Conservation (phyloP, 2,329 filamentous ascomycete genomes). For the Didymella glomerata region DNA sequence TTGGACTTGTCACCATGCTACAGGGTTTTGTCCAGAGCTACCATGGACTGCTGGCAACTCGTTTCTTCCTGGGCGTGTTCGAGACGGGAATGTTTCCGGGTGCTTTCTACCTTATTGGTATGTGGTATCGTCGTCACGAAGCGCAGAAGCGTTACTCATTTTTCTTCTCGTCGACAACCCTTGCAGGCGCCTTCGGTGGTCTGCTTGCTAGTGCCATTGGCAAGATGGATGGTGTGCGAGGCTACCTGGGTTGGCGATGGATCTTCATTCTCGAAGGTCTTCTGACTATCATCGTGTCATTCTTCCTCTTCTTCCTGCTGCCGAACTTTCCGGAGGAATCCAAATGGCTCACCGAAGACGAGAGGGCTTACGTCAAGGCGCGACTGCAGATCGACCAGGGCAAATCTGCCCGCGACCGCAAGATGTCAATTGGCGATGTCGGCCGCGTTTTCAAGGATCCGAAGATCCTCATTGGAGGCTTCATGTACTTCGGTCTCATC, state of each 20-base stretch:
- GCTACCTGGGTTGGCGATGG: slow-evolving; percentile 72
- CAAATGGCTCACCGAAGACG: slow-evolving; percentile 58
- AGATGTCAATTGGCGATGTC: slow-evolving; percentile 55
- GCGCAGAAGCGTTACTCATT: slow-evolving; percentile 92
- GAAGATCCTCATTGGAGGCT: slow-evolving; percentile 59
- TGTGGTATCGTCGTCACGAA: slow-evolving; percentile 89
- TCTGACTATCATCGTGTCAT: slow-evolving; percentile 55
- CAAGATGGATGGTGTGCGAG: slow-evolving; percentile 78
- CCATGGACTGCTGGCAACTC: slow-evolving; percentile 75
- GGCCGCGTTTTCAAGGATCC: slow-evolving; percentile 58
- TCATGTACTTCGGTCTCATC: slow-evolving; percentile 62
- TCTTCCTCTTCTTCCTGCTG: slow-evolving; percentile 58
- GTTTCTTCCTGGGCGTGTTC: slow-evolving; percentile 79
- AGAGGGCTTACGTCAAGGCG: slow-evolving; percentile 57
- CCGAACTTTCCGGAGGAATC: slow-evolving; percentile 61
- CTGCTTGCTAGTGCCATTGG: slow-evolving; percentile 86
- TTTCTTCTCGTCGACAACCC: slow-evolving; percentile 85
- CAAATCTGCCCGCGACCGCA: slow-evolving; percentile 55
- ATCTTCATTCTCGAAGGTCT: slow-evolving; percentile 69
- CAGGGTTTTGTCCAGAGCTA: slow-evolving; percentile 84
- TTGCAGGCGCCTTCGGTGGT: slow-evolving; percentile 86
- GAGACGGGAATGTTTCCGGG: slow-evolving; percentile 64
- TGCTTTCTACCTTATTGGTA: slow-evolving; percentile 75
- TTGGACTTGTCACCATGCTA: slow-evolving; percentile 76
- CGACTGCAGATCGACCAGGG: slow-evolving; percentile 60